phyloP scores from a whole-genome alignment of 2,329 filamentous ascomycete species.

The Torrubiella hemipterigena region DNA sequence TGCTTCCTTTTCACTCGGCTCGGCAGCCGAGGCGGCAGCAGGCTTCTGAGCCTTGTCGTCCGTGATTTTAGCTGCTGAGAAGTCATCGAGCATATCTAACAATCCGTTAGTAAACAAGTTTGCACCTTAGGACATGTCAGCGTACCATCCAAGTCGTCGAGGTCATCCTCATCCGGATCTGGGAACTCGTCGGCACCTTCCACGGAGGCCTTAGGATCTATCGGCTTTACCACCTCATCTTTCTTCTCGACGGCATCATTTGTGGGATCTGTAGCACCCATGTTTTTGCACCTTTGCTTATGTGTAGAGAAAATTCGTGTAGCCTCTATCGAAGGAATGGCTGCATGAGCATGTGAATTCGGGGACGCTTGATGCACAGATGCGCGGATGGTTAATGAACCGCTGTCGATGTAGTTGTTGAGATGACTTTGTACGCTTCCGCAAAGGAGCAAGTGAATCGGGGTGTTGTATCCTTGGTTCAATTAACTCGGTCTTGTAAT shows the following conservation, averaged over 20 bases:
- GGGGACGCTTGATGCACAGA: no score
- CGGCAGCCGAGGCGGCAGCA: slow-evolving; percentile 12
- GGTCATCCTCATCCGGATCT: slow-evolving; percentile 85
- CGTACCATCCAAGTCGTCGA: slow-evolving; percentile 81
- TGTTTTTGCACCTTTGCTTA: slow-evolving; percentile 8
- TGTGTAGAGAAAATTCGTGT: no score
- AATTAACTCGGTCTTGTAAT: no score
- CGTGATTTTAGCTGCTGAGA: slow-evolving; percentile 51
- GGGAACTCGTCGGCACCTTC: slow-evolving; percentile 46
- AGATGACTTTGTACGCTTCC: no score
- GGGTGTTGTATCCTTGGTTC: no score
- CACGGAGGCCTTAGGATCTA: slow-evolving; percentile 8
- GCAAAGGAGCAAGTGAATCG: no score
- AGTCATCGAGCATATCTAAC: slow-evolving; percentile 84
- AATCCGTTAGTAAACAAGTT: slow-evolving; percentile 8
- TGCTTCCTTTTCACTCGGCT: slow-evolving; percentile 8
- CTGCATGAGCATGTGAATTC: no score
- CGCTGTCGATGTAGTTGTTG: no score
- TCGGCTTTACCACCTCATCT: slow-evolving; percentile 10
- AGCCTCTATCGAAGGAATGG: no score
- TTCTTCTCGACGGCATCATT: slow-evolving; percentile 12
- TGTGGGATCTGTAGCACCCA: slow-evolving; percentile 9
- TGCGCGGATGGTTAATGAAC: no score
- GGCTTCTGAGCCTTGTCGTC: slow-evolving; percentile 11
- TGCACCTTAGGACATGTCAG: no score